phyloP scores from a whole-genome alignment of 2,329 filamentous ascomycete species.

The Aspergillus intermedius region DNA sequence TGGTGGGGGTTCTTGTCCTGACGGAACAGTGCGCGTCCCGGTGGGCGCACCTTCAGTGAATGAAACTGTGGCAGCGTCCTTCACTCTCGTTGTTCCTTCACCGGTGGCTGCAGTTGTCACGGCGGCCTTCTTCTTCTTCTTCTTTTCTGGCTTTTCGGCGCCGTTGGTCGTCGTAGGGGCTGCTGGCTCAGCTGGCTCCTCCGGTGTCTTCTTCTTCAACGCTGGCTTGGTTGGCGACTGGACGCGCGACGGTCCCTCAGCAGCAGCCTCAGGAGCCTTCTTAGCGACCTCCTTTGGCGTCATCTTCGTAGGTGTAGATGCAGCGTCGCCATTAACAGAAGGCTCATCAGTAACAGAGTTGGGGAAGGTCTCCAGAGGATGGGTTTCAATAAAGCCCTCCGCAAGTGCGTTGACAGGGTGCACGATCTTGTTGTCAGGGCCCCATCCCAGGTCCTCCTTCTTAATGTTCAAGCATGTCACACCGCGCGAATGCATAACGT shows the following conservation, averaged over 20 bases:
- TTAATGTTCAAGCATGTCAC: slow-evolving; percentile 85
- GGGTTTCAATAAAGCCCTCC: slow-evolving; percentile 66
- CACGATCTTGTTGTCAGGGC: slow-evolving; percentile 80
- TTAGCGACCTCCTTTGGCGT: slow-evolving; percentile 38
- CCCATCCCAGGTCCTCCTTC: slow-evolving; percentile 87
- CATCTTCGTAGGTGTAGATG: slow-evolving; percentile 26
- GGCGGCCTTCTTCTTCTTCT: slow-evolving; percentile 56
- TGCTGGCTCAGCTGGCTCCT: slow-evolving; percentile 24
- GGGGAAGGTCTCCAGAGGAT: slow-evolving; percentile 55
- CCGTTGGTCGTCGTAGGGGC: slow-evolving; percentile 10
- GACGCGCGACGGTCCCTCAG: slow-evolving; percentile 24
- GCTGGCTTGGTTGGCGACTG: slow-evolving; percentile 36
- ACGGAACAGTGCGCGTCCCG: slow-evolving; percentile 6
- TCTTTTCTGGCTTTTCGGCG: slow-evolving; percentile 61
- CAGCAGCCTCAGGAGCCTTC: slow-evolving; percentile 28
- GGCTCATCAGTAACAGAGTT: slow-evolving; percentile 33
- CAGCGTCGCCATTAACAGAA: slow-evolving; percentile 41
- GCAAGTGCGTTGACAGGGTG: slow-evolving; percentile 68
- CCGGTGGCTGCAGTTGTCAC: slow-evolving; percentile 19
- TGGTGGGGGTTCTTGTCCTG: slow-evolving; percentile 4
- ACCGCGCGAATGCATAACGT: slow-evolving; percentile 94
- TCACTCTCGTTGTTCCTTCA: slow-evolving; percentile 44
- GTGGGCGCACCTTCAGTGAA: slow-evolving; percentile 7
- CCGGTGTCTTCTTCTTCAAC: slow-evolving; percentile 36
- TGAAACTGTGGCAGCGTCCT: slow-evolving; percentile 19